Evolutionary conservation across 202 grass and related monocot species (phyloP), one percentile per base, ranked within the genome.

Genomic region (Eragrostis tef): DNA sequence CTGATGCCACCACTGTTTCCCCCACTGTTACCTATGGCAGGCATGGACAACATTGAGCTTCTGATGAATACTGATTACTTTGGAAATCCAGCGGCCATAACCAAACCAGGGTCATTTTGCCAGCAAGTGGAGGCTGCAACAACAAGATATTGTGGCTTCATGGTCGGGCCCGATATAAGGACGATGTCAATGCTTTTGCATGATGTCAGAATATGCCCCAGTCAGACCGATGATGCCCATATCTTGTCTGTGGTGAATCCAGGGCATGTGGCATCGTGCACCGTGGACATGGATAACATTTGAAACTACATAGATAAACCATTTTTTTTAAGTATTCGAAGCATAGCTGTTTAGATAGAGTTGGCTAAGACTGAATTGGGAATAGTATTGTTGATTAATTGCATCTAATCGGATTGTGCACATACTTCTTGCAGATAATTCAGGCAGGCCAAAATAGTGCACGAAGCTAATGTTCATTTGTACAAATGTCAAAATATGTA

Each of bases 141-240:
- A 87, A 14, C 9, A 70, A 29, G 46, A 21, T 6, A 39, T 27
- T 22, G 39, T 9, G 9, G 52, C 59, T 69, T 74, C 42, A 62
- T 86, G 70, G 70, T 10, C 9, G 66, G 46, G 15, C 42, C 52
- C 0, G 54, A 46, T 20, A 78, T 78, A 19, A 56, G 39, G 17
- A 39, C 80, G 11, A 80, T 61, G 0, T 92, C 80, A 1, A 86
- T 88, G 66, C 60, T 84, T 19, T 91, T 81, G 2, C 82, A 51
- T 26, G 86, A 89, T 7, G 47, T 76, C 0, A 76, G 63, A 11
- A n/a, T 84, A 24, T 89, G 67, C 66, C 73, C 79, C 8, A 64
- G 70, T 2, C 70, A 83, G 11, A 81, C 84, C 75, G 75, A 68
- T 6, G 20, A 36, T 10, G 11, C 31, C 7, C 80, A 97, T 59